Evolutionary conservation across 2,329 filamentous ascomycete genomes (phyloP).

Genomic region (Hypoxylon sp.): DNA sequence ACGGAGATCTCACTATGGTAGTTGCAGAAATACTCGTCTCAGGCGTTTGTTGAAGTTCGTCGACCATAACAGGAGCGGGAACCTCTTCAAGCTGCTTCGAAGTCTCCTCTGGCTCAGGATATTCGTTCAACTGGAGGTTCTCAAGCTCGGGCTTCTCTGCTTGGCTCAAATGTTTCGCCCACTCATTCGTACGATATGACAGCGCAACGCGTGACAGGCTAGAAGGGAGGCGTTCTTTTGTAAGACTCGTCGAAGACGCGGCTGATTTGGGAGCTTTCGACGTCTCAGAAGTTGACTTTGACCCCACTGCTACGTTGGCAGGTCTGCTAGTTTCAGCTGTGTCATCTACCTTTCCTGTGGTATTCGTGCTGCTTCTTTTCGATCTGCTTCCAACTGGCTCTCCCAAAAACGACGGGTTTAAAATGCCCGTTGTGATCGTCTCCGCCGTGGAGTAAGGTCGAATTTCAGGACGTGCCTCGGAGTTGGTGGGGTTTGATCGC

Average conservation of each 20-base stretch:
- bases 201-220: slow-evolving; percentile 82
- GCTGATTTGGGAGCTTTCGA: slow-evolving; percentile 55
- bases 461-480: slow-evolving; percentile 13
- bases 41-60: slow-evolving; percentile 76
- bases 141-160: slow-evolving; percentile 81
- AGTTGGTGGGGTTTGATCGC: slow-evolving; percentile 31
- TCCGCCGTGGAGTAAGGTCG: slow-evolving; percentile 50
- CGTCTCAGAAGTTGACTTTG: slow-evolving; percentile 42
- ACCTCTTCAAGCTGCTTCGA: slow-evolving; percentile 63
- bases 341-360: slow-evolving; percentile 37
- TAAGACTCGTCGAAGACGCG: slow-evolving; percentile 63
- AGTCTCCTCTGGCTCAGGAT: slow-evolving; percentile 51
- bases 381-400: slow-evolving; percentile 41
- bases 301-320: slow-evolving; percentile 30
- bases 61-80: slow-evolving; percentile 72
- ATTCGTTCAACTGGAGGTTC: slow-evolving; percentile 66
- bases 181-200: slow-evolving; percentile 93
- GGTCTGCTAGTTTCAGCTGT: slow-evolving; percentile 38
- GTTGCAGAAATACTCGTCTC: slow-evolving; percentile 63
- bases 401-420: slow-evolving; percentile 41
- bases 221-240: slow-evolving; percentile 75
- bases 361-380: slow-evolving; percentile 46
- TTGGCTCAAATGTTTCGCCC: slow-evolving; percentile 88
- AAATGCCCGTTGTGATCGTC: slow-evolving; percentile 51
- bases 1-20: slow-evolving; percentile 52